Evolutionary conservation across 129 eudicot species (phyloP).

Genomic region (Pulicaria dysenterica): DNA sequence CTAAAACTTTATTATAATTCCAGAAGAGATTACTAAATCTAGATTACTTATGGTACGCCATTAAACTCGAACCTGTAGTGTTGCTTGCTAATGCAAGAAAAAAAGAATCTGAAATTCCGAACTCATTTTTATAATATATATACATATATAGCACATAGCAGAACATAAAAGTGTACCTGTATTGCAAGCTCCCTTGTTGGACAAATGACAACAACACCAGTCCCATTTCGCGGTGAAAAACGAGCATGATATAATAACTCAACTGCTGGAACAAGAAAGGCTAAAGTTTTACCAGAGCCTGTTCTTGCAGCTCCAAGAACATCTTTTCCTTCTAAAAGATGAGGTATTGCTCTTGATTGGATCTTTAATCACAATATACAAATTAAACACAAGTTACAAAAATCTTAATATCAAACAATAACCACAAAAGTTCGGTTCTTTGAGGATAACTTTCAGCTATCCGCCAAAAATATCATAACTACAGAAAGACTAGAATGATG

Average conservation of each 20-base stretch:
- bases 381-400: background rate
- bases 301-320: constrained; percentile 96
- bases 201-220: constrained; percentile 79
- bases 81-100: no score
- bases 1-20: no score
- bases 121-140: background rate
- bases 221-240: constrained; percentile 87
- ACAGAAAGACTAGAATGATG: no score
- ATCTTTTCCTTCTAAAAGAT: constrained; percentile 80
- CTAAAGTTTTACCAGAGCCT: constrained; percentile 94
- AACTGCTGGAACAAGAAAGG: constrained; percentile 85
- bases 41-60: no score
- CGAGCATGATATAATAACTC: constrained; percentile 58
- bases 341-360: constrained; percentile 84
- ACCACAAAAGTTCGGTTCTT: background rate
- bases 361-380: constrained; percentile 42
- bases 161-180: constrained; percentile 53
- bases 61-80: no score
- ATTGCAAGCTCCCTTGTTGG: constrained; percentile 98
- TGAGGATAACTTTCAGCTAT: background rate
- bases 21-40: no score
- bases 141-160: background rate
- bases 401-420: background rate
- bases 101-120: no score
- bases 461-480: background rate